A percentile compares a stretch with the other conserved stretches of the same genome.
Conservation (phyloP, 2,329 filamentous ascomycete species). For the Diaporthe helianthi region DNA sequence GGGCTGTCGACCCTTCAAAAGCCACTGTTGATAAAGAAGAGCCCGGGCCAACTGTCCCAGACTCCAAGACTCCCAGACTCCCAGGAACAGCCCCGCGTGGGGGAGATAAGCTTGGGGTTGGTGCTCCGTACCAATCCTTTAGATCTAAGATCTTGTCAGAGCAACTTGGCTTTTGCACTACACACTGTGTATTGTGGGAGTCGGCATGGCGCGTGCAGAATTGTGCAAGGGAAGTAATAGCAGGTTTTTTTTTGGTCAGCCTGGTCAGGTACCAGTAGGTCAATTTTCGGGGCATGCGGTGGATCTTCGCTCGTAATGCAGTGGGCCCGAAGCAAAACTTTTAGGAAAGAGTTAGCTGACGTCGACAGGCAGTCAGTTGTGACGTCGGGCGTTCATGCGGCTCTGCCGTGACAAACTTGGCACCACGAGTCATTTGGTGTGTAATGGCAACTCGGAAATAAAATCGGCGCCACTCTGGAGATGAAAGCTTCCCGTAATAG, state of each 20-base stretch:
- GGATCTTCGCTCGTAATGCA: constrained; percentile 30
- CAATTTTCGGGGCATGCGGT: constrained; percentile 8
- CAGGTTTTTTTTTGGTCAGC: no score
- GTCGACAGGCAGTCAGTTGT: background rate
- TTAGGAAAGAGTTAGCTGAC: constrained; percentile 34
- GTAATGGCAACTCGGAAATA: constrained; percentile 28
- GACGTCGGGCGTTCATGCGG: constrained; percentile 26
- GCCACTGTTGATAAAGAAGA: no score
- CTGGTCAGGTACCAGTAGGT: constrained; percentile 29
- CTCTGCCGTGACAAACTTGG: constrained; percentile 32
- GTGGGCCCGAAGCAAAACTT: constrained; percentile 28
- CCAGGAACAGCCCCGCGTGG: constrained; percentile 32
- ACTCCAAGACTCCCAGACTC: no score
- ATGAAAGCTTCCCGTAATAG: constrained; percentile 29
- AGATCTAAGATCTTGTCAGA: constrained; percentile 36
- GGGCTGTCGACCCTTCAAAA: constrained; percentile 20
- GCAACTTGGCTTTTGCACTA: constrained; percentile 12
- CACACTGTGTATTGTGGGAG: background rate
- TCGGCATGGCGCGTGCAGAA: background rate
- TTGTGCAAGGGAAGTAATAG: constrained; percentile 7
- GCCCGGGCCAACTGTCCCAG: background rate
- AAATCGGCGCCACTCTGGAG: background rate
- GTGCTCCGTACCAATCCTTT: constrained; percentile 22
- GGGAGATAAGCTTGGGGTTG: constrained; percentile 28
- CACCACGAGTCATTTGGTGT: constrained; percentile 32